A percentile compares a stretch with the other conserved stretches of the same genome.
These are phyloP conservation scores for Raphanus sativus DNA, from an alignment of 345 rosid species.

Conservation along the genomic window DNA sequence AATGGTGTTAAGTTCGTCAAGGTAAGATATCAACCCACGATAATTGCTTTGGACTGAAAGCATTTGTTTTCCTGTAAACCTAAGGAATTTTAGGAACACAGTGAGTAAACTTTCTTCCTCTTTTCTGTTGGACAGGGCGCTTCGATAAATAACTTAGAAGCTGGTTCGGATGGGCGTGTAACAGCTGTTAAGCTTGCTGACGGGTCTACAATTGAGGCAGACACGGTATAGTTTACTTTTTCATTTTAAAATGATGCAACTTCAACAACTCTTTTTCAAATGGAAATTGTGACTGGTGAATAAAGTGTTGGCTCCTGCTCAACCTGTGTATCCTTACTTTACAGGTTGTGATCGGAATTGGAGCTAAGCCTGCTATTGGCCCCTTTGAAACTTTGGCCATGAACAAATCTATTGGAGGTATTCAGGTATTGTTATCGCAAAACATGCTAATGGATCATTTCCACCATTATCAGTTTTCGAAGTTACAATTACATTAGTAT, in stretches of 20 bases:
- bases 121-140: constrained; percentile 53
- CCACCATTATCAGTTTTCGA: neutral
- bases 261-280: constrained; percentile 12
- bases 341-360: constrained; percentile 85
- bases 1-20: constrained; percentile 75
- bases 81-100: constrained; percentile 12
- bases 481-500: neutral
- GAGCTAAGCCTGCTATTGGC: constrained; percentile 82
- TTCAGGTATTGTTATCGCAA: constrained; percentile 55
- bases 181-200: constrained; percentile 76
- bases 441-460: neutral
- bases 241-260: constrained; percentile 5
- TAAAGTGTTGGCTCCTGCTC: neutral
- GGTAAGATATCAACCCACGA: constrained; percentile 42
- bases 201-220: constrained; percentile 85
- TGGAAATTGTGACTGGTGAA: constrained; percentile 9
- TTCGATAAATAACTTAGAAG: constrained; percentile 74
- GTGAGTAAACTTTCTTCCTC: constrained; percentile 20
- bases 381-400: constrained; percentile 72
- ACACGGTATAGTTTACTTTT: constrained; percentile 48
- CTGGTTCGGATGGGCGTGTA: constrained; percentile 74
- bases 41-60: constrained; percentile 1
- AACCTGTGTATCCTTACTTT: constrained; percentile 11
- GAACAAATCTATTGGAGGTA: constrained; percentile 70
- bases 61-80: constrained; percentile 4